A percentile compares a stretch with the other conserved stretches of the same genome.
These are phyloP conservation scores for Leccinum fibrillosum DNA, from an alignment of 768 basidiomycete genomes.

Conservation along the genomic window DNA sequence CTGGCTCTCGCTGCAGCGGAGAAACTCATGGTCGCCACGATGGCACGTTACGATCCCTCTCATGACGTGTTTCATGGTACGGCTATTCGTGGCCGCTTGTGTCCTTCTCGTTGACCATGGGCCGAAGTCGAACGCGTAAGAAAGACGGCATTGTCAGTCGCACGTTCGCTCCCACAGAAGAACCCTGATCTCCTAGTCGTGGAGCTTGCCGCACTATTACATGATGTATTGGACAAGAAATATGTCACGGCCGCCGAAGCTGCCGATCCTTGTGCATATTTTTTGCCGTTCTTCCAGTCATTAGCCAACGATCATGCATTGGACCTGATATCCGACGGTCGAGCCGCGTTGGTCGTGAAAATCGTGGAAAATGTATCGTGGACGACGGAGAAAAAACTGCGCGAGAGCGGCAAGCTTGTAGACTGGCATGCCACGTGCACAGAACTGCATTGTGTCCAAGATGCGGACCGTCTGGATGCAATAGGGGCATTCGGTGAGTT, in stretches of 20 bases:
- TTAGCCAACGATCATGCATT: slow-evolving; percentile 42
- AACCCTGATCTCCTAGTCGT: slow-evolving; percentile 70
- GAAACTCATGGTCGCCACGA: slow-evolving; percentile 65
- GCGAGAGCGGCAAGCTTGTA: slow-evolving; percentile 50
- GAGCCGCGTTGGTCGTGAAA: slow-evolving; percentile 50
- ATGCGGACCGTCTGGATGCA: slow-evolving; percentile 76
- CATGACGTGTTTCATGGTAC: slow-evolving; percentile 79
- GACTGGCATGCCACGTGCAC: slow-evolving; percentile 68
- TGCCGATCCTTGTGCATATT: slow-evolving; percentile 61
- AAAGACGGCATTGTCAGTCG: slow-evolving; percentile 69
- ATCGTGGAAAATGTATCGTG: slow-evolving; percentile 83
- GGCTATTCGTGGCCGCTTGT: slow-evolving; percentile 17
- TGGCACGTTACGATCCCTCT: slow-evolving; percentile 77
- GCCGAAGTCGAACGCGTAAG: slow-evolving; percentile 77
- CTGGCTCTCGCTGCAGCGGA: slow-evolving; percentile 56
- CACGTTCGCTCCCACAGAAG: slow-evolving; percentile 40
- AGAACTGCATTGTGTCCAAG: slow-evolving; percentile 82
- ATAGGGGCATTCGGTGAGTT: slow-evolving; percentile 73
- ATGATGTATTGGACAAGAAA: slow-evolving; percentile 87
- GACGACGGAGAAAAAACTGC: slow-evolving; percentile 75
- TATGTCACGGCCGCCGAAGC: slow-evolving; percentile 59
- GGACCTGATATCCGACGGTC: slow-evolving; percentile 58
- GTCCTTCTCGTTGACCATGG: slow-evolving; percentile 3
- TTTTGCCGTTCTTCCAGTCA: slow-evolving; percentile 60
- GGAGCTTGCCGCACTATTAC: slow-evolving; percentile 84